Percentiles rank a stretch among this genome's conserved stretches.
Evolutionary conservation across 1,284 basidiomycete species (phyloP).

Genomic region (Melampsora americana): DNA sequence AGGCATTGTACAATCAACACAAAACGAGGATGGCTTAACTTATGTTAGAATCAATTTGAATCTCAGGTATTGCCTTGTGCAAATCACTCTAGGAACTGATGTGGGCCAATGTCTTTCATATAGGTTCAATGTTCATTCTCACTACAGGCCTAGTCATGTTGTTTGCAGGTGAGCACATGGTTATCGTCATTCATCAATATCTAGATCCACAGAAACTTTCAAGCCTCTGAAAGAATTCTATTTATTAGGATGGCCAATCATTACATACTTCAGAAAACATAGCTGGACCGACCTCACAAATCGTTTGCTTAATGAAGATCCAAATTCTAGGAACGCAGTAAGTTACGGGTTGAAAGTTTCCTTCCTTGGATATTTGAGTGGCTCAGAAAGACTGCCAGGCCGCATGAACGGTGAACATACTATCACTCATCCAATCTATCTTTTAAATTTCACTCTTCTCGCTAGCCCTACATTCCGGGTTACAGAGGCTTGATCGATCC

Average conservation of each 20-base stretch:
- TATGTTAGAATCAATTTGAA: conserved; percentile 19
- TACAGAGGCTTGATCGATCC: conserved; percentile 50
- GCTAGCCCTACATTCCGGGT: conserved; percentile 33
- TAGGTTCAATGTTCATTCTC: conserved; percentile 15
- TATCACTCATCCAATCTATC: background rate
- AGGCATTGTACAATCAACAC: conserved; percentile 16
- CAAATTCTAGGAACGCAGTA: too few relatives aligned
- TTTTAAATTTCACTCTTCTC: background rate
- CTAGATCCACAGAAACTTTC: background rate
- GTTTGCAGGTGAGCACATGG: conserved; percentile 22
- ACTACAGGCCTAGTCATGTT: conserved; percentile 27
- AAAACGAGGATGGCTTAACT: conserved; percentile 31
- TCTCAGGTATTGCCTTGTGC: background rate
- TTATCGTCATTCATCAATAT: background rate
- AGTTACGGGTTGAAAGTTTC: conserved; percentile 2
- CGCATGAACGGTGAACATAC: background rate
- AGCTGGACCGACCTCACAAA: background rate
- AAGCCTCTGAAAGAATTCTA: background rate
- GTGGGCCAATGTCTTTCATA: background rate
- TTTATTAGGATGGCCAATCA: conserved; percentile 36
- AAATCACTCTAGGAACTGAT: background rate
- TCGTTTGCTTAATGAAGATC: too few relatives aligned
- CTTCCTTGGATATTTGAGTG: background rate
- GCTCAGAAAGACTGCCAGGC: conserved; percentile 3
- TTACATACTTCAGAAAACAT: conserved; percentile 18